Percentiles rank a stretch among this genome's conserved stretches.
phyloP scores from a whole-genome alignment of 1,139 yeast genomes.

The Groenewaldozyma sp. region DNA sequence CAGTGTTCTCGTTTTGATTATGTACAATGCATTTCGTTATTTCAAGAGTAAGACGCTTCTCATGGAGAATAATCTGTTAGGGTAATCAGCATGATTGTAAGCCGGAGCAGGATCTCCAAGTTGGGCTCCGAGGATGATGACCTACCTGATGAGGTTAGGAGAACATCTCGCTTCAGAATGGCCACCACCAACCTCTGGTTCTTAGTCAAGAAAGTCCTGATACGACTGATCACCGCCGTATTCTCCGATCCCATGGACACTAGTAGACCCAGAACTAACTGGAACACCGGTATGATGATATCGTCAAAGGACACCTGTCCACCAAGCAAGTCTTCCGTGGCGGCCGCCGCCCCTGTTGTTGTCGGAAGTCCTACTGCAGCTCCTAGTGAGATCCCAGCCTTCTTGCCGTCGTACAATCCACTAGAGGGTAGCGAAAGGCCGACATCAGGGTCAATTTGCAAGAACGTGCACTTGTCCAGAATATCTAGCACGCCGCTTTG shows the following conservation, averaged over 20 bases:
- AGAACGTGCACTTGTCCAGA: constrained; percentile 47
- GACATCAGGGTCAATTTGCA: constrained; percentile 69
- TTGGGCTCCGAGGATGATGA: constrained; percentile 7
- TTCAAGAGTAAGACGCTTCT: background rate
- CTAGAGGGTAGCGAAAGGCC: constrained; percentile 40
- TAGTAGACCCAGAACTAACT: constrained; percentile 56
- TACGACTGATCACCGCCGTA: constrained; percentile 49
- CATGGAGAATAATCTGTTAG: constrained; percentile 32
- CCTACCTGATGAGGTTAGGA: constrained; percentile 10
- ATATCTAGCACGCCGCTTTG: constrained; percentile 52
- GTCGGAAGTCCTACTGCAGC: constrained; percentile 5
- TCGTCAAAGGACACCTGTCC: constrained; percentile 40
- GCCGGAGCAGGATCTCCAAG: constrained; percentile 36
- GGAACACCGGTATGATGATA: constrained; percentile 68
- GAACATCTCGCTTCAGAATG: constrained; percentile 58
- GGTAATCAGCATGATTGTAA: constrained; percentile 49
- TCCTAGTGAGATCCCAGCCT: constrained; percentile 1
- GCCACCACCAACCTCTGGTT: constrained; percentile 54
- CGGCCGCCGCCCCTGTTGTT: constrained; percentile 5
- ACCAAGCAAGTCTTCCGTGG: background rate
- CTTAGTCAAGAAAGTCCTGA: constrained; percentile 42
- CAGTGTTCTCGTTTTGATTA: background rate
- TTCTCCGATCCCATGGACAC: constrained; percentile 77
- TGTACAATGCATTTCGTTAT: background rate
- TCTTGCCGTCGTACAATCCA: background rate